Conservation (phyloP, 257 asterid species). For the Solanum appendiculatum region DNA sequence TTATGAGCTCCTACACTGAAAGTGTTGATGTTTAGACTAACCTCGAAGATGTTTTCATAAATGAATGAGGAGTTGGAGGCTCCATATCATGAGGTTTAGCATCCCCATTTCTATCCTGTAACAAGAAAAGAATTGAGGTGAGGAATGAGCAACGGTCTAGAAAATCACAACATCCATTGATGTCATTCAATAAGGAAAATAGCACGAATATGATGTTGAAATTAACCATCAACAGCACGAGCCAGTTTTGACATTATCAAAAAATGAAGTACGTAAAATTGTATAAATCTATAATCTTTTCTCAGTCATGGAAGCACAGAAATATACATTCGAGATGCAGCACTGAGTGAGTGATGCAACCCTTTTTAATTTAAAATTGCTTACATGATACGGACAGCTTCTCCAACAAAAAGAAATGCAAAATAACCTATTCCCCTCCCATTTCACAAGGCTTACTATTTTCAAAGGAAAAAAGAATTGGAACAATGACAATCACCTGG, state of each 20-base stretch:
- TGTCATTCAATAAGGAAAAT: background rate
- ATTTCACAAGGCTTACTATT: background rate
- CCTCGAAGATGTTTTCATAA: conserved; percentile 71
- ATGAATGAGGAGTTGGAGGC: conserved; percentile 69
- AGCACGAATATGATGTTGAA: background rate
- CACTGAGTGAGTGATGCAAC: background rate
- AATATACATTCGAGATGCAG: background rate
- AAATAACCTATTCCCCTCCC: background rate
- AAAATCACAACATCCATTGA: background rate
- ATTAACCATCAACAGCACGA: background rate
- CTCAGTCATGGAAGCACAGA: background rate
- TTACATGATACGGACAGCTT: background rate
- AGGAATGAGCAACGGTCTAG: background rate
- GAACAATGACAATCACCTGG: background rate
- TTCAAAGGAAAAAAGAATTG: background rate
- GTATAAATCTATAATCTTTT: background rate
- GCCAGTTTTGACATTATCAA: background rate
- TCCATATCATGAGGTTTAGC: conserved; percentile 53
- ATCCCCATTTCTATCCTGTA: conserved; percentile 82
- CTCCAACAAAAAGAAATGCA: background rate
- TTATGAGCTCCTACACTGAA: background rate
- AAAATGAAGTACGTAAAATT: background rate
- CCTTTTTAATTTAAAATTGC: background rate
- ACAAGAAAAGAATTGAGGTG: background rate
- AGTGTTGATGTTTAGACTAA: conserved; percentile 8